A percentile compares a stretch with the other conserved stretches of the same genome.
Evolutionary conservation across 148 eudicot species (phyloP).

Genomic region (Simmondsia chinensis): DNA sequence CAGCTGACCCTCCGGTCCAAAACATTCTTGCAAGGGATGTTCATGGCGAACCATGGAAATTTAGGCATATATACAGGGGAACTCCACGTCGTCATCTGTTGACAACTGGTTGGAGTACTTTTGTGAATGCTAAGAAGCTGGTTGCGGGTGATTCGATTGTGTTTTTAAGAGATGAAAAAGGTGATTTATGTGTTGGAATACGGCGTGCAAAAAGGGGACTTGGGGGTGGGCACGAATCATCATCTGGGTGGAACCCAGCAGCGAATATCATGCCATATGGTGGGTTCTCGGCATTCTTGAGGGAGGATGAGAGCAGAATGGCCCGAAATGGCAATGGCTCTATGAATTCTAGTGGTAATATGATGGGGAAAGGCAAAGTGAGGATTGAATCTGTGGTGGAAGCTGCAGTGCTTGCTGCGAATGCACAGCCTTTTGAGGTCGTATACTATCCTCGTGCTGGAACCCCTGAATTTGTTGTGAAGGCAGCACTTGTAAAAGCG

Average conservation of each 20-base stretch:
- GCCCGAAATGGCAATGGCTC: conserved; percentile 30
- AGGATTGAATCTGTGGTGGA: conserved; percentile 59
- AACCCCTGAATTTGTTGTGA: conserved; percentile 88
- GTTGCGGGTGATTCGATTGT: conserved; percentile 94
- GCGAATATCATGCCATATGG: conserved; percentile 44
- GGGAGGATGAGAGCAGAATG: conserved; percentile 48
- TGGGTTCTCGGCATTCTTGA: conserved; percentile 53
- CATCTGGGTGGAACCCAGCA: conserved; percentile 71
- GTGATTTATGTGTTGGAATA: conserved; percentile 88
- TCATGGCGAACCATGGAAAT: conserved; percentile 90
- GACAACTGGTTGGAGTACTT: conserved; percentile 95
- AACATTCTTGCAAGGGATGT: conserved; percentile 85
- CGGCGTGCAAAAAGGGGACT: conserved; percentile 73
- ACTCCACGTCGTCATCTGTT: conserved; percentile 87
- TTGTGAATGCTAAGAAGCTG: conserved; percentile 91
- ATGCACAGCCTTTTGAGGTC: conserved; percentile 67
- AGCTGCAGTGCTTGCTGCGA: conserved; percentile 52
- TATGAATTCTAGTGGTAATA: conserved; percentile 19
- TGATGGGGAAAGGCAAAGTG: conserved; percentile 36
- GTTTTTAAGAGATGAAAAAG: conserved; percentile 75
- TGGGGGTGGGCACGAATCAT: conserved; percentile 44
- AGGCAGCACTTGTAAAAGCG: conserved; percentile 56
- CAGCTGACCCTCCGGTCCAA: conserved; percentile 88
- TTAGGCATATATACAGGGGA: conserved; percentile 85
- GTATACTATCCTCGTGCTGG: conserved; percentile 90